phyloP scores from a whole-genome alignment of 805 yeast genomes.

The Danielia oregonensis region DNA sequence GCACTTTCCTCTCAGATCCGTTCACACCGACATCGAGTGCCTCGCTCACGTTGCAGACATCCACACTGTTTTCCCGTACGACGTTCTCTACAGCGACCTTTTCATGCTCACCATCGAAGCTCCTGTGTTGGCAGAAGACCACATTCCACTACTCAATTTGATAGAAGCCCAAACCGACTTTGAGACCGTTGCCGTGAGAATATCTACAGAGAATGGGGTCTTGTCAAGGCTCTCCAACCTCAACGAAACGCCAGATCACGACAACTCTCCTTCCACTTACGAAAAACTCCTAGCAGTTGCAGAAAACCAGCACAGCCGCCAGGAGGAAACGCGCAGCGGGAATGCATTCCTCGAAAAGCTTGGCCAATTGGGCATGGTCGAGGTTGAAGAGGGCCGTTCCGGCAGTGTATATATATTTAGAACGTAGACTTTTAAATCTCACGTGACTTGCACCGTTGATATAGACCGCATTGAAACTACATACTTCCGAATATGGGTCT shows the following conservation, averaged over 20 bases:
- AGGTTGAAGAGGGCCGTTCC: constrained; percentile 10
- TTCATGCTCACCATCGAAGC: constrained; percentile 30
- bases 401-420: not conserved
- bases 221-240: not conserved
- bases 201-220: constrained; percentile 7
- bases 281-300: constrained; percentile 14
- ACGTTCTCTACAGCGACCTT: constrained; percentile 24
- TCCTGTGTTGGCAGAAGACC: constrained; percentile 21
- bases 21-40: not conserved
- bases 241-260: not conserved
- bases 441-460: no score
- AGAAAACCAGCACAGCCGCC: constrained; percentile 2
- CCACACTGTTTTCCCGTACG: constrained; percentile 23
- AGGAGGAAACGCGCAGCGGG: not conserved
- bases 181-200: constrained; percentile 25
- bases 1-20: not conserved
- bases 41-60: constrained; percentile 1
- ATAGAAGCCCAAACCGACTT: constrained; percentile 21
- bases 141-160: constrained; percentile 19
- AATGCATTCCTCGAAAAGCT: constrained; percentile 8
- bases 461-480: no score
- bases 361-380: constrained; percentile 15
- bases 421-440: not conserved
- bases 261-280: constrained; percentile 6
- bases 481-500: no score